A percentile compares a stretch with the other conserved stretches of the same genome.
Evolutionary conservation across 2,329 filamentous ascomycete genomes (phyloP).

Genomic region (Fusarium algeriense): DNA sequence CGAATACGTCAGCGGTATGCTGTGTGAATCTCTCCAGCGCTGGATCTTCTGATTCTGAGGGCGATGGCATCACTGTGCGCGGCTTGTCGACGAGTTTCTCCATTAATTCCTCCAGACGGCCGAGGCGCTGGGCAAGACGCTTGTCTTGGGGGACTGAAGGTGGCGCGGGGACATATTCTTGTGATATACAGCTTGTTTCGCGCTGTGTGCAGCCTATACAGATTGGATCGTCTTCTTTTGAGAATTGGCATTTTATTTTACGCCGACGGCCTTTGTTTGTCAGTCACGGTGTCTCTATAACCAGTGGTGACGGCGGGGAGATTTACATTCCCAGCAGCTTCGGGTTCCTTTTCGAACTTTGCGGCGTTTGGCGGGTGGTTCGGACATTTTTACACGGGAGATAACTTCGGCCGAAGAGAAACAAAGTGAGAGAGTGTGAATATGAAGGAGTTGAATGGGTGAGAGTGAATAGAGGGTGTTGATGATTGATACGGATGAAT

Average conservation of each 20-base stretch:
- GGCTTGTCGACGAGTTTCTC: constrained; percentile 57
- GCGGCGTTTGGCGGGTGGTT: constrained; percentile 41
- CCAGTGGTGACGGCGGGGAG: not conserved
- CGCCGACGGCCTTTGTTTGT: constrained; percentile 54
- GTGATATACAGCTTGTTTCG: constrained; percentile 58
- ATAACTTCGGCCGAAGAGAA: constrained; percentile 41
- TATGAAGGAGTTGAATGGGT: not conserved
- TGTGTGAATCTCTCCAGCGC: constrained; percentile 41
- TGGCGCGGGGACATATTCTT: constrained; percentile 57
- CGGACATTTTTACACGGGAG: constrained; percentile 23
- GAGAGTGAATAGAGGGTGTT: not conserved
- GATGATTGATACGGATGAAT: constrained; percentile 11
- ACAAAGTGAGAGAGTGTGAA: not conserved
- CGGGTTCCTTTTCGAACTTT: constrained; percentile 68
- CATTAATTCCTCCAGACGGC: constrained; percentile 61
- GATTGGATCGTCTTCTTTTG: constrained; percentile 53
- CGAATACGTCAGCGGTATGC: constrained; percentile 37
- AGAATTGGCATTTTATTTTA: constrained; percentile 66
- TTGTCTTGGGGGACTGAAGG: constrained; percentile 53
- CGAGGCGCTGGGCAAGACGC: constrained; percentile 58
- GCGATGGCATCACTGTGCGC: constrained; percentile 30
- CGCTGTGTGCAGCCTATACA: constrained; percentile 63
- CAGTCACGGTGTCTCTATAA: not conserved
- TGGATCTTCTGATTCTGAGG: constrained; percentile 28
- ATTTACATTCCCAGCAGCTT: constrained; percentile 71